Conservation (phyloP, 2,329 filamentous ascomycete species). For the Tolypocladium amazonense region DNA sequence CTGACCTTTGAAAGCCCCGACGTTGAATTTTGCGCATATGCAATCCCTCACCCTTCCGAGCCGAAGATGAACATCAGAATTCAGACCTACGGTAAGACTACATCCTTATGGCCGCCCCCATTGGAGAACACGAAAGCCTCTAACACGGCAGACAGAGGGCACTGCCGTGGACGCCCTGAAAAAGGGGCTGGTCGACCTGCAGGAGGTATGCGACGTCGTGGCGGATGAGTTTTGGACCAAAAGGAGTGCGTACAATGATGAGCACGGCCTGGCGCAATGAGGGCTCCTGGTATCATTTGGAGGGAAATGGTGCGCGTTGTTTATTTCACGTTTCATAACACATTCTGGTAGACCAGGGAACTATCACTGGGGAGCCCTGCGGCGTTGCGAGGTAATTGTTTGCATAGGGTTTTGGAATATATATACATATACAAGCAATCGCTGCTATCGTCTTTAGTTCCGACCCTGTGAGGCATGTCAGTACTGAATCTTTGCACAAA, state of each 20-base stretch:
- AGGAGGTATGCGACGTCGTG: constrained; percentile 87
- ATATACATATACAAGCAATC: constrained; percentile 24
- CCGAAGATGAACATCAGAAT: constrained; percentile 95
- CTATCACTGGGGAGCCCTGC: constrained; percentile 11
- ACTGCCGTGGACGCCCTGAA: constrained; percentile 77
- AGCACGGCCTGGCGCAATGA: constrained; percentile 22
- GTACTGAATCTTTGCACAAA: neutral
- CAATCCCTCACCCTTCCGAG: constrained; percentile 94
- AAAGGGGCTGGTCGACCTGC: constrained; percentile 80
- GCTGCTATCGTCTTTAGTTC: constrained; percentile 33
- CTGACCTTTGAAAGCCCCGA: constrained; percentile 55
- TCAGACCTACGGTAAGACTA: constrained; percentile 76
- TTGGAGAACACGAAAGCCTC: neutral
- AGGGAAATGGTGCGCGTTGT: neutral
- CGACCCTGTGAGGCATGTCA: constrained; percentile 31
- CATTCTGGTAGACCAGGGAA: neutral
- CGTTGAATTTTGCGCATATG: constrained; percentile 97
- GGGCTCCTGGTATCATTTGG: constrained; percentile 3
- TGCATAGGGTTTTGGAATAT: constrained; percentile 3
- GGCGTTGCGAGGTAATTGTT: constrained; percentile 22
- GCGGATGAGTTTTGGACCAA: constrained; percentile 75
- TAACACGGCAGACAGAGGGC: constrained; percentile 44
- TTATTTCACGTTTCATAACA: neutral
- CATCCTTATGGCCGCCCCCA: neutral
- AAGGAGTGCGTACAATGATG: constrained; percentile 23